phyloP scores from a whole-genome alignment of 75 land plant genomes.

The Pinus taeda region DNA sequence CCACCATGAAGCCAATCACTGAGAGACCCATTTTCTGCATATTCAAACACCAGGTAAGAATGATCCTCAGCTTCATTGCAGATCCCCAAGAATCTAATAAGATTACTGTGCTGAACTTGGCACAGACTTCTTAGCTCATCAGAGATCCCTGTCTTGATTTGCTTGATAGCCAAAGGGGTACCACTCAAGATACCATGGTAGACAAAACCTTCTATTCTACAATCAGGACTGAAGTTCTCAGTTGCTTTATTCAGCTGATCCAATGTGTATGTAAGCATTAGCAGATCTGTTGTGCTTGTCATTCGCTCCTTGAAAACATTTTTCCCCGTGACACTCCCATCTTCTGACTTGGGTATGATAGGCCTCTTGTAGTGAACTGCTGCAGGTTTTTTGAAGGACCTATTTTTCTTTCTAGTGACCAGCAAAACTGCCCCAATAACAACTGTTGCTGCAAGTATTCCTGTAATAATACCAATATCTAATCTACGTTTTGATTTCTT shows the following conservation, averaged over 20 bases:
- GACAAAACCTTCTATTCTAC: constrained; percentile 52
- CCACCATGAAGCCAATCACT: constrained; percentile 47
- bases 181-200: constrained; percentile 51
- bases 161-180: constrained; percentile 54
- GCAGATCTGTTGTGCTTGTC: neutral
- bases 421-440: neutral
- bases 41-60: constrained; percentile 64
- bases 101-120: constrained; percentile 54
- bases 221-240: constrained; percentile 44
- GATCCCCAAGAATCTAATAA: constrained; percentile 54
- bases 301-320: neutral
- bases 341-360: neutral
- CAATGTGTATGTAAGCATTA: constrained; percentile 19
- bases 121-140: constrained; percentile 60
- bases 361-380: neutral
- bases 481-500: neutral
- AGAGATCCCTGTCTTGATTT: constrained; percentile 43
- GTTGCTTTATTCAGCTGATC: constrained; percentile 62
- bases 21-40: constrained; percentile 77
- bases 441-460: neutral
- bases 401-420: neutral
- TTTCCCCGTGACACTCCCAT: neutral
- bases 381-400: neutral
- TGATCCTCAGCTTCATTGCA: constrained; percentile 33
- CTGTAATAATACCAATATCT: neutral